phyloP scores from a whole-genome alignment of 2,329 filamentous ascomycete species.

The Botrytis medusae region DNA sequence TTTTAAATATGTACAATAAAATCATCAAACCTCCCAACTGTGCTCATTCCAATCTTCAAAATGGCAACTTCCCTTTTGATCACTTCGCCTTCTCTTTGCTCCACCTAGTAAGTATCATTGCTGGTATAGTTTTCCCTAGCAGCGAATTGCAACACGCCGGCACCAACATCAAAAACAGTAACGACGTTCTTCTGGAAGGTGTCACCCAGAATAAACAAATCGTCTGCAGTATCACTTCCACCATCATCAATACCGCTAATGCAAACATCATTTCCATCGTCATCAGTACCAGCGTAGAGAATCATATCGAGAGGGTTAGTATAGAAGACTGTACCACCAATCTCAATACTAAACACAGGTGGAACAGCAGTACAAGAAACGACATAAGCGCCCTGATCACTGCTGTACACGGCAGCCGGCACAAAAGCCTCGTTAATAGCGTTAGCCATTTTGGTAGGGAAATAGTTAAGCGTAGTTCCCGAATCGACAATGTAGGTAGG shows the following conservation, averaged over 20 bases:
- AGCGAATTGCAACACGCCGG: constrained; percentile 49
- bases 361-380: constrained; percentile 46
- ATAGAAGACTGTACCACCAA: constrained; percentile 41
- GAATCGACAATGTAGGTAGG: constrained; percentile 43
- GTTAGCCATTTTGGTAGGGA: constrained; percentile 42
- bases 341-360: constrained; percentile 45
- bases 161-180: constrained; percentile 51
- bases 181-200: constrained; percentile 52
- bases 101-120: constrained; percentile 20
- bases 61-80: neutral
- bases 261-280: constrained; percentile 34
- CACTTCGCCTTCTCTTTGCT: neutral
- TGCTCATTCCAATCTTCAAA: neutral
- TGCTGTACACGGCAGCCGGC: constrained; percentile 43
- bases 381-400: constrained; percentile 39
- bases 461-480: constrained; percentile 45
- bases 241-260: constrained; percentile 40
- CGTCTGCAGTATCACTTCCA: constrained; percentile 36
- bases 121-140: constrained; percentile 33
- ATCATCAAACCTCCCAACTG: neutral
- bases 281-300: constrained; percentile 26
- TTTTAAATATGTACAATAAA: constrained; percentile 1
- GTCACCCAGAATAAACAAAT: constrained; percentile 46
- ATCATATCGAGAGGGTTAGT: constrained; percentile 40
- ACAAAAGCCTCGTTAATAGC: constrained; percentile 45